Evolutionary conservation across 371 early-diverging fungal species (phyloP), one percentile per base, ranked within the genome.

Genomic region (Globomyces sp.): DNA sequence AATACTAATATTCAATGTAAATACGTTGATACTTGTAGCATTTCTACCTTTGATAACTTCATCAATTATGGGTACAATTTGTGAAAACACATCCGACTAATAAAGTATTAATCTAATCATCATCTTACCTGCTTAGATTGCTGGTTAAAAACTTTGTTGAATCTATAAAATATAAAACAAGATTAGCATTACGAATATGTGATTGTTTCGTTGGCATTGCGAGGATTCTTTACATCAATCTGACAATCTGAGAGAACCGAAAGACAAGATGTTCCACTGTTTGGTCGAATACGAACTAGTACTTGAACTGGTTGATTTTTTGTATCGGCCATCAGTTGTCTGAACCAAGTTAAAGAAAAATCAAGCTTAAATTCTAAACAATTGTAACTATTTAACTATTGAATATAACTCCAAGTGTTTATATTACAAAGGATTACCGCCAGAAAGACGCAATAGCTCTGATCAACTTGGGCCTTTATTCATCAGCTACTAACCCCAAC

Each of bases 251-350:
- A 24, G 24, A 24, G 24, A 24, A 24, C 24, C 24, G 24, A 24
- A 24, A 24, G 24, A 24, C 24, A 24, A 24, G 24, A 24, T 24
- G 24, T 24, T 24, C 42, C 42, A 8, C 61, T 57, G 5, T 53
- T 36, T 4, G 73, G 74, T 39, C 71, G 34, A 2, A 74, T 50
- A 10, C 74, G 66, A 4, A 74, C 58, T 45, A 65, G 6, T 8
- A 74, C 74, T 63, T 71, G 53, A 11, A 73, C 63, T 6, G 68
- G 42, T 53, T 73, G 67, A 39, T 64, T 62, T 4, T 24, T 24
- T 24, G 24, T 24, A 24, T 24, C 24, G 24, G 24, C 24, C 24
- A 24, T 24, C 24, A 24, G 24, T 24, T 24, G 24, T 24, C 24
- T 24, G 24, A 24, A 24, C 24, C 24, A 24, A 24, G 24, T 24